A percentile compares a stretch with the other conserved stretches of the same genome.
Evolutionary conservation across 108 stramenopile species (phyloP).

Genomic region (Skeletonema marinoi): DNA sequence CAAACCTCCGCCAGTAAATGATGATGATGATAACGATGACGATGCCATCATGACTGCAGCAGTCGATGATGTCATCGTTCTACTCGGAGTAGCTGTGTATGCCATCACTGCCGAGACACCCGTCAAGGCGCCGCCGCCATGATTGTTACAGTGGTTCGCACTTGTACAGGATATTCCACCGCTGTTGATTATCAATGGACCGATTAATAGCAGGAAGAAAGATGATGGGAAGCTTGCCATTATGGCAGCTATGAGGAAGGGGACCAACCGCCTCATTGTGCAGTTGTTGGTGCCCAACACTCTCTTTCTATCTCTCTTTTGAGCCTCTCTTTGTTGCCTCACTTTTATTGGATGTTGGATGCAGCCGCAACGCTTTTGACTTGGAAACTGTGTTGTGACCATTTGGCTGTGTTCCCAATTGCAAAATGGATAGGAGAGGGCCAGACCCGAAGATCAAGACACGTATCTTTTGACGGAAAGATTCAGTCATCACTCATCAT

Average conservation of each 20-base stretch:
- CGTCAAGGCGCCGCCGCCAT: background rate
- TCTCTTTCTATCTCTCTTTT: background rate
- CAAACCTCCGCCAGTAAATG: background rate
- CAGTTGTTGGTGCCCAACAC: background rate
- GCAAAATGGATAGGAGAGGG: too few relatives aligned
- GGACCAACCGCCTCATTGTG: constrained; percentile 31
- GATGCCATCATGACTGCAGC: background rate
- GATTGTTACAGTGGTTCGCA: background rate
- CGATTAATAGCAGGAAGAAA: constrained; percentile 7
- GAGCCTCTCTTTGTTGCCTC: background rate
- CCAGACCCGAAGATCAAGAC: too few relatives aligned
- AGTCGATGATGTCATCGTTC: background rate
- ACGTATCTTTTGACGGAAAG: too few relatives aligned
- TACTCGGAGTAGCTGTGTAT: background rate
- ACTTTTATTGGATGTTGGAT: too few relatives aligned
- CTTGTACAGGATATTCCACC: background rate
- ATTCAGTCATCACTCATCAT: too few relatives aligned
- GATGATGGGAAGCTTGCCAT: constrained; percentile 25
- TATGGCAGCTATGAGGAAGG: constrained; percentile 34
- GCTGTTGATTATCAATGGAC: constrained; percentile 1
- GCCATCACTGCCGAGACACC: background rate
- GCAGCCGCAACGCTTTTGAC: background rate
- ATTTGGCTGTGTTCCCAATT: too few relatives aligned
- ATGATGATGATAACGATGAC: background rate
- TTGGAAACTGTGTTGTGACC: too few relatives aligned